Evolutionary conservation across 2,329 filamentous ascomycete genomes (phyloP).

Genomic region (Drechslerella coelobrocha): DNA sequence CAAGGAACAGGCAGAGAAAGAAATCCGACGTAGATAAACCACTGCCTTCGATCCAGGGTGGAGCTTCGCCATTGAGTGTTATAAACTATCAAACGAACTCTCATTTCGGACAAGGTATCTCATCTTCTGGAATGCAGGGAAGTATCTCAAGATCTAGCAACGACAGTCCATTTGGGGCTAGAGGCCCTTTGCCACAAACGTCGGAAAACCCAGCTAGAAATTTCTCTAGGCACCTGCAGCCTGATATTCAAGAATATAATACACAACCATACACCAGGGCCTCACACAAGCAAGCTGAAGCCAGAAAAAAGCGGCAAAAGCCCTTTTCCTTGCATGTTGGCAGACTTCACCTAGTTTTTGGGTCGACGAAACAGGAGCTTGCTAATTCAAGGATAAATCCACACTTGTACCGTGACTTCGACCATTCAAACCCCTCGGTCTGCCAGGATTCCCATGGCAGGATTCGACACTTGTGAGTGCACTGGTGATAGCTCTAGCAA

Average conservation of each 20-base stretch:
- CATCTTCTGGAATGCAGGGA: background rate
- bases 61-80: background rate
- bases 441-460: slow-evolving; percentile 36
- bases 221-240: slow-evolving; percentile 15
- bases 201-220: background rate
- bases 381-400: slow-evolving; percentile 24
- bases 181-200: background rate
- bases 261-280: slow-evolving; percentile 9
- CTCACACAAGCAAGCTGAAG: slow-evolving; percentile 9
- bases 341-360: slow-evolving; percentile 34
- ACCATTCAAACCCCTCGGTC: slow-evolving; percentile 11
- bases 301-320: slow-evolving; percentile 24
- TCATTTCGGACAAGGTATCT: too few species aligned
- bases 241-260: slow-evolving; percentile 4
- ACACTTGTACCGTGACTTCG: slow-evolving; percentile 37
- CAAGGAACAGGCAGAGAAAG: background rate
- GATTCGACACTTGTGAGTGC: background rate
- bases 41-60: background rate
- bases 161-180: background rate
- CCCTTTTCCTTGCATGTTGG: slow-evolving; percentile 37
- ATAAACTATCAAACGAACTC: too few species aligned
- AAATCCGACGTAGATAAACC: background rate
- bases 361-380: slow-evolving; percentile 43
- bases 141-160: slow-evolving; percentile 6
- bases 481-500: background rate